Evolutionary conservation across 768 basidiomycete species (phyloP), one percentile per base, ranked within the genome.

Genomic region (Naganishia onofrii): DNA sequence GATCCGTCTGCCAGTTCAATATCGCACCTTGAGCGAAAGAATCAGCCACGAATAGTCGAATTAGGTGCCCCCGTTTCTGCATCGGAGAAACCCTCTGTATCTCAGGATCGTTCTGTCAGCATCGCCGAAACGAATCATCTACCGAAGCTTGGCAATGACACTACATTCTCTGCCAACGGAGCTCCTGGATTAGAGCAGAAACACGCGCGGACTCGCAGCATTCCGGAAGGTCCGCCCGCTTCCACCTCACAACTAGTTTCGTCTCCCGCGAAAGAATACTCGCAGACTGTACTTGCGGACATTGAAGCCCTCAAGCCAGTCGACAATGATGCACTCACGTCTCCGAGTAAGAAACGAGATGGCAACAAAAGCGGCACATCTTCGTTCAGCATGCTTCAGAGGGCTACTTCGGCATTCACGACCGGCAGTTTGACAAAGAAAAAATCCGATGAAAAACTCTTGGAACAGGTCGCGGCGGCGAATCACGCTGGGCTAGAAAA

Each of bases 321-420:
- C 31, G 68, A 69, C 17, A 60, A 60, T 17, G 29, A 34, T n/a
- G n/a, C 56, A 2, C 34, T 36, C 2, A 17, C 34, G n/a, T 63
- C 60, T 15, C 68, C 55, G 17, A 38, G 66, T 65, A 76, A 52
- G 82, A 84, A 36, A 23, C 84, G 88, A 57, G 82, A 84, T 65
- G 82, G 82, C 1, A 81, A 81, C 32, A 93, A 94, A 78, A 83
- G 81, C 29, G 85, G 94, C 19, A 88, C 92, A 1, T 90, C 92
- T 7, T 95, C 93, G 69, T 91, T 98, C 64, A 93, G 89, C 76
- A 96, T 98, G 79, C 91, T 98, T 86, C 94, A 97, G 75, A 87
- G 93, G 29, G 93, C 92, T 0, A 94, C 93, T 1, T 95, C 92
- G 0, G 92, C 90, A 12, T 73, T 80, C 55, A 67, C 58, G n/a